Base-by-base conservation (phyloP, 2,329 filamentous ascomycete species). In the Botrytis fragariae region DNA sequence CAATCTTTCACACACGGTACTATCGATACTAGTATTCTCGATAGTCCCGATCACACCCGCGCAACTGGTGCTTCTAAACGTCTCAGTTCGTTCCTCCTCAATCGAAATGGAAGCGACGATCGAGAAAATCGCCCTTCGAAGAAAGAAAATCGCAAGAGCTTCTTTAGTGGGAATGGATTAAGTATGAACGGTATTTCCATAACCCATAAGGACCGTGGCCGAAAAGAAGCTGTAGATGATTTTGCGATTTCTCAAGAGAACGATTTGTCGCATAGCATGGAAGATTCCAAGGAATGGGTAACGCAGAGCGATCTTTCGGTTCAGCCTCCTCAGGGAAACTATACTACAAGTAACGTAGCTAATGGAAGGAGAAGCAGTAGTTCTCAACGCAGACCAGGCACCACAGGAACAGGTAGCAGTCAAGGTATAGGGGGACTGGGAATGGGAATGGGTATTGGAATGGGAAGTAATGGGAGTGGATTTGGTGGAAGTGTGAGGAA, bases 251-350 rank as follows among this genome's bases (percentile, higher is more conserved):
- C 29, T 9, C 48, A 60, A 51, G 61, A 61, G 44, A 57, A 72
- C 29, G 74, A 75, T 32, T 73, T 71, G 16, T 57, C 42, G 3
- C 16, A 72, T 69, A 25, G 42, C 32, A 37, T 68, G 20, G 64
- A 35, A 29, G 63, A 67, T 42, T 67, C 62, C 8, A 54, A 42
- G n/a, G 77, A 77, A 39, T 79, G 78, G 77, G 69, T 78, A 45
- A 79, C 79, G 79, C 74, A 87, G 84, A 80, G 85, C 83, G 79
- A 79, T 71, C 64, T 76, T 65, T 73, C 64, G 45, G 68, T 65
- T 42, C 72, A 69, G 20, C 65, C 37, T 44, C 65, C 65, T 32
- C 44, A 25, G 1, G 44, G 60, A 3, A 57, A 54, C 35, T 63
- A 61, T 42, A 39, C 42, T 42, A 69, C 59, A 57, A 68, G 64